A percentile compares a stretch with the other conserved stretches of the same genome.
Evolutionary conservation across 495 filamentous ascomycete species (phyloP).

Genomic region (Penicillium desertorum): DNA sequence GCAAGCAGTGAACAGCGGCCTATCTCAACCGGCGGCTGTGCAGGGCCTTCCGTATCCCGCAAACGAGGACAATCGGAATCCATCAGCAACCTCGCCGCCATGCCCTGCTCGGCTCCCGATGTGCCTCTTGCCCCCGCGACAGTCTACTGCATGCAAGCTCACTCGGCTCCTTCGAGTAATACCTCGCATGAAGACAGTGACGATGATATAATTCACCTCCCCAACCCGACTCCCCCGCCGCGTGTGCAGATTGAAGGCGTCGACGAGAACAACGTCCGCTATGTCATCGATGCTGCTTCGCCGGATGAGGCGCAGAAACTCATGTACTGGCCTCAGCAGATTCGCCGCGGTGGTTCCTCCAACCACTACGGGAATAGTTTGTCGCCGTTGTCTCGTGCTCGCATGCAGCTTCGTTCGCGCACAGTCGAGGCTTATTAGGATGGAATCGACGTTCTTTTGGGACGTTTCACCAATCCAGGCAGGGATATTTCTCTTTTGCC

Average conservation of each 20-base stretch:
- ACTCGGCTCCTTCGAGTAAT: slow-evolving; percentile 30
- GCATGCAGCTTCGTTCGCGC: slow-evolving; percentile 29
- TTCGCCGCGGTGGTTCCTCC: slow-evolving; percentile 8
- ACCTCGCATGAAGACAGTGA: slow-evolving; percentile 36
- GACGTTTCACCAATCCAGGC: neutral
- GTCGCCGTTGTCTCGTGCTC: slow-evolving; percentile 25
- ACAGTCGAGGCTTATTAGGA: slow-evolving; percentile 30
- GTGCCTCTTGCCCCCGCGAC: slow-evolving; percentile 15
- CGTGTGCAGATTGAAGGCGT: slow-evolving; percentile 39
- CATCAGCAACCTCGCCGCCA: slow-evolving; percentile 9
- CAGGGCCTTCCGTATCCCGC: slow-evolving; percentile 4
- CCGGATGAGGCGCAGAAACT: slow-evolving; percentile 33
- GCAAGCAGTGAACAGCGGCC: slow-evolving; percentile 24
- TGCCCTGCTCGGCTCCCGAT: slow-evolving; percentile 14
- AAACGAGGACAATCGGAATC: slow-evolving; percentile 26
- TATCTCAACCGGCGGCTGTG: slow-evolving; percentile 1
- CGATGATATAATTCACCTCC: slow-evolving; percentile 43
- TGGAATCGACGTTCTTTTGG: neutral
- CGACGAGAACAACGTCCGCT: slow-evolving; percentile 42
- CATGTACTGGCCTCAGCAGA: slow-evolving; percentile 38
- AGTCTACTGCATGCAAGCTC: slow-evolving; percentile 43
- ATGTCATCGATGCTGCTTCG: slow-evolving; percentile 33
- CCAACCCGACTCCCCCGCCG: slow-evolving; percentile 31
- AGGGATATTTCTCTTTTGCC: slow-evolving; percentile 1
- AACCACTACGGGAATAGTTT: slow-evolving; percentile 19